A percentile compares a stretch with the other conserved stretches of the same genome.
Evolutionary conservation across 148 eudicot genomes (phyloP).

Genomic region (Chenopodium suecicum): DNA sequence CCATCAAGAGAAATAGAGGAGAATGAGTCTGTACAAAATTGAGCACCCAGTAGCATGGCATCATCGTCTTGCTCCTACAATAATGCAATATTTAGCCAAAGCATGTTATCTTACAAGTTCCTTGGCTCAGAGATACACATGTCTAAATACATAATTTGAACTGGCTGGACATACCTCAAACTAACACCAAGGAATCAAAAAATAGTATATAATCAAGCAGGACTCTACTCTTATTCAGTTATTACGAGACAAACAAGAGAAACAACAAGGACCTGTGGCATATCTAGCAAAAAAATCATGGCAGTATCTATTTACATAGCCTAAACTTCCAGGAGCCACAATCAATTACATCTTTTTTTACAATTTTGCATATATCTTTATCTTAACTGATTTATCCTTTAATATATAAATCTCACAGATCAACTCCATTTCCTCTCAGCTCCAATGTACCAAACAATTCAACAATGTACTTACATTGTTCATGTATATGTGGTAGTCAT

Average conservation of each 20-base stretch:
- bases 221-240: not conserved
- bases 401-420: not conserved
- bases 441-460: not conserved
- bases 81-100: slow-evolving; percentile 1
- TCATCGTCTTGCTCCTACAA: slow-evolving; percentile 94
- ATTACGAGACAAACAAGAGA: not conserved
- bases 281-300: not conserved
- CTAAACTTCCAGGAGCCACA: not conserved
- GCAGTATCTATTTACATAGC: not conserved
- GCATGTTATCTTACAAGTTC: not conserved
- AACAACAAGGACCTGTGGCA: not conserved
- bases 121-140: not conserved
- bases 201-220: not conserved
- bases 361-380: not conserved
- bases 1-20: slow-evolving; percentile 66
- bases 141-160: not conserved
- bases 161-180: not conserved
- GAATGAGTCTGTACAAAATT: slow-evolving; percentile 87
- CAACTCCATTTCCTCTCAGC: too few relatives aligned
- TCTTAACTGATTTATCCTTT: too few relatives aligned
- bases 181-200: slow-evolving; percentile 1
- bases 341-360: not conserved
- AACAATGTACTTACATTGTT: not conserved
- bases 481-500: not conserved
- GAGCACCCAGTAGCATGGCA: slow-evolving; percentile 91